A percentile compares a stretch with the other conserved stretches of the same genome.
Evolutionary conservation across 2,329 filamentous ascomycete genomes (phyloP).

Genomic region (Byssoonygena ceratinophila): DNA sequence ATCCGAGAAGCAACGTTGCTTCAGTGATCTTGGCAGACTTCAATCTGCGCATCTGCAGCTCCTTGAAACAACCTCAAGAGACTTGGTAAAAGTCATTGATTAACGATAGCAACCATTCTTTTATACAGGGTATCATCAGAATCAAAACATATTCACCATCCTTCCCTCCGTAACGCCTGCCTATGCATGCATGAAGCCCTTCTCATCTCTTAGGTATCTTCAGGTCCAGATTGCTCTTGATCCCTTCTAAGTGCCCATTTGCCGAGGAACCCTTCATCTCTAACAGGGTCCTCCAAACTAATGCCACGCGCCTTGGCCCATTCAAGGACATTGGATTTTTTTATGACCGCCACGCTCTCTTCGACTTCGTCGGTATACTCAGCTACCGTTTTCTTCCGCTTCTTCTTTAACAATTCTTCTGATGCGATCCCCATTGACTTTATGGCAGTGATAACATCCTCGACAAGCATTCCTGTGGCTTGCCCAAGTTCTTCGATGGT

Average conservation of each 20-base stretch:
- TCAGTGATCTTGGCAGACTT: not conserved
- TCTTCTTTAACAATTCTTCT: constrained; percentile 42
- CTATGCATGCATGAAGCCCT: not conserved
- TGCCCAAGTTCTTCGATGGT: constrained; percentile 62
- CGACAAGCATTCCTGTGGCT: constrained; percentile 70
- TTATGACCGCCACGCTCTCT: constrained; percentile 36
- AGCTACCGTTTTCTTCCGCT: constrained; percentile 33
- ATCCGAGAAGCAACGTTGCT: not conserved
- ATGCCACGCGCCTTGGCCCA: constrained; percentile 58
- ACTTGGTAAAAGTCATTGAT: not conserved
- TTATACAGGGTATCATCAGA: constrained; percentile 14
- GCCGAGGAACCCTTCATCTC: constrained; percentile 62
- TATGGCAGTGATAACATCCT: constrained; percentile 70
- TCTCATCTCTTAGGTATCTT: constrained; percentile 9
- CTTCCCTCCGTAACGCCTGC: constrained; percentile 9
- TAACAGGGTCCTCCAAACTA: constrained; percentile 55
- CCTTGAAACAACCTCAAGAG: not conserved
- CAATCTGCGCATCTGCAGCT: too few relatives aligned
- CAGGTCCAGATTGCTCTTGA: constrained; percentile 22
- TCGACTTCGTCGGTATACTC: constrained; percentile 20
- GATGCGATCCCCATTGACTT: constrained; percentile 67
- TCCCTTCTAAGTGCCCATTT: constrained; percentile 47
- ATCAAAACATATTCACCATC: not conserved
- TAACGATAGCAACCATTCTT: constrained; percentile 1
- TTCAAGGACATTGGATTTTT: constrained; percentile 49